Evolutionary conservation across 202 grass and related monocot genomes (phyloP).

Genomic region (Digitaria exilis): DNA sequence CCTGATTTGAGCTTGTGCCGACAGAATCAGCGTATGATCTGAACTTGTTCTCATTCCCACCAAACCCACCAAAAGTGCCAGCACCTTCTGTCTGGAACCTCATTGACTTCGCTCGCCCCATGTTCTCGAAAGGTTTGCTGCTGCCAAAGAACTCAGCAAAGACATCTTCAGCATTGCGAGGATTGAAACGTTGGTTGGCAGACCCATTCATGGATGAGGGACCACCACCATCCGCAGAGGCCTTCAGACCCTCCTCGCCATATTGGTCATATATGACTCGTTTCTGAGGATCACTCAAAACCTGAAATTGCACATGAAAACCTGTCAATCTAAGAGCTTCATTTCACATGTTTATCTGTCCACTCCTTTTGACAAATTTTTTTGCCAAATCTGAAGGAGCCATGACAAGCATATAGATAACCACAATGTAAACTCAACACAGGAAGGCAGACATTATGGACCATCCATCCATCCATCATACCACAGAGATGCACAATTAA

Average conservation of each 20-base stretch:
- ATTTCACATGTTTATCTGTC: not conserved
- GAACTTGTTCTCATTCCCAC: conserved; percentile 56
- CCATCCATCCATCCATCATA: no score
- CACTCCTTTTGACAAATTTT: not conserved
- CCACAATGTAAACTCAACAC: not conserved
- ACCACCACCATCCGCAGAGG: conserved; percentile 60
- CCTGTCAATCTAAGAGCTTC: not conserved
- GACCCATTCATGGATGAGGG: conserved; percentile 61
- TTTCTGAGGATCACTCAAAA: conserved; percentile 89
- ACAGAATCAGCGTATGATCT: conserved; percentile 53
- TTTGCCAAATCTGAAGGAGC: not conserved
- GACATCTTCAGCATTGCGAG: conserved; percentile 85
- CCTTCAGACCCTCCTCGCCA: conserved; percentile 83
- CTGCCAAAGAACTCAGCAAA: conserved; percentile 89
- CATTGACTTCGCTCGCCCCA: conserved; percentile 84
- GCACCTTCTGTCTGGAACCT: conserved; percentile 87
- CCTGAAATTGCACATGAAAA: conserved; percentile 56
- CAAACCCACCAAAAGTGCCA: conserved; percentile 89
- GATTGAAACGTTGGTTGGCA: conserved; percentile 66
- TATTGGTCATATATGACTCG: conserved; percentile 83
- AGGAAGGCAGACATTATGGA: not conserved
- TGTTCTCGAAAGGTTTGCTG: conserved; percentile 80
- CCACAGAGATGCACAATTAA: not conserved
- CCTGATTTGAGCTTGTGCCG: conserved; percentile 55
- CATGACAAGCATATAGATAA: not conserved